Evolutionary conservation across 441 rosid species (phyloP), one percentile per base, ranked within the genome.

Genomic region (Populus trichocarpa): DNA sequence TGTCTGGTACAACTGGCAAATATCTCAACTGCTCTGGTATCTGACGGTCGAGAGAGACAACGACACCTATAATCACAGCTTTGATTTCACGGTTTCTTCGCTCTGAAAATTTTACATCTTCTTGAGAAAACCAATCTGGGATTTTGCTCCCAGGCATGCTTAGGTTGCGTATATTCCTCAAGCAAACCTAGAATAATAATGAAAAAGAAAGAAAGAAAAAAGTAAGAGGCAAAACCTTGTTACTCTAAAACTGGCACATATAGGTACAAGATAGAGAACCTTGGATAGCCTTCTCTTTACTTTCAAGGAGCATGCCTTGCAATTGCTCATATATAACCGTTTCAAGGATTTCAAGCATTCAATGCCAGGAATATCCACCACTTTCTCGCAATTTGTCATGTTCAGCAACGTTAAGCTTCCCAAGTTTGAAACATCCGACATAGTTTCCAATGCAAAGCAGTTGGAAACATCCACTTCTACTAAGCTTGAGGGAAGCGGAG

Each of bases 111-210:
- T 25, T 78, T 10, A 88, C 71, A 9, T 1, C 12, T 7, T 83
- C 87, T 69, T 79, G 85, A 9, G 78, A 70, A 79, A 90, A 88
- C 95, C 93, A 91, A 67, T 81, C 74, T 6, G 97, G 97, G 72
- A 91, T 76, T 59, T 72, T 79, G 77, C 87, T 84, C 35, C 93
- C 95, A 9, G 91, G 95, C 81, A 92, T 80, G 59, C 95, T 84
- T 59, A 88, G 80, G 73, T 79, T 64, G 70, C 32, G 25, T 57
- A 90, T 32, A 64, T 80, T 78, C 83, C 84, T 89, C 83, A 91
- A 61, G 74, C 69, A 78, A 70, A 32, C 92, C 97, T 91, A 84
- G 70, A 64, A 36, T 22, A 3, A 23, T 32, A 30, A 38, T 53
- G 0, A 30, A 5, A 28, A 22, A 30, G 0, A 36, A 20, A 14